phyloP scores from a whole-genome alignment of 139 green algal species.

The Helicosporidium sp. region DNA sequence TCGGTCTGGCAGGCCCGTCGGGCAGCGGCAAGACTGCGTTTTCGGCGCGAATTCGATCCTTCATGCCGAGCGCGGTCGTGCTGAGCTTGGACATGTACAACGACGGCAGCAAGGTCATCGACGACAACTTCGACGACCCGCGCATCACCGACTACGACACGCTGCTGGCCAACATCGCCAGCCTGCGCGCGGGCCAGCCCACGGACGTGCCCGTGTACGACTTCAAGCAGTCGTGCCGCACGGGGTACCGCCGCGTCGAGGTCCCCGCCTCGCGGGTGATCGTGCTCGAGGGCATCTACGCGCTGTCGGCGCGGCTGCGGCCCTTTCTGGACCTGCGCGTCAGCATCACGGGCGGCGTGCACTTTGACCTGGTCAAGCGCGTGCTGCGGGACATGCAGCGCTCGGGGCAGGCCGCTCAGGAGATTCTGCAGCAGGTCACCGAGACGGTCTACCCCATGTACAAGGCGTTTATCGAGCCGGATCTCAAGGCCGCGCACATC shows the following conservation, averaged over 20 bases:
- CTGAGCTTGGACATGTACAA: conserved; percentile 98
- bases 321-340: conserved; percentile 68
- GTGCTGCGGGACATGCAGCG: conserved; percentile 86
- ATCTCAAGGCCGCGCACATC: conserved; percentile 76
- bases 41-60: conserved; percentile 59
- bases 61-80: conserved; percentile 66
- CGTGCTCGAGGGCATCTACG: conserved; percentile 92
- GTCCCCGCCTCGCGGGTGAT: conserved; percentile 54
- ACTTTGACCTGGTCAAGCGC: conserved; percentile 94
- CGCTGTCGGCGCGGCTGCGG: conserved; percentile 43
- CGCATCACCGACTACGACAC: conserved; percentile 84
- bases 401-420: conserved; percentile 66
- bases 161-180: conserved; percentile 66
- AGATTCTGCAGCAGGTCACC: conserved; percentile 87
- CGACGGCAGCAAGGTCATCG: conserved; percentile 64
- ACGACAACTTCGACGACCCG: conserved; percentile 88
- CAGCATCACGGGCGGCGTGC: conserved; percentile 76
- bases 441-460: conserved; percentile 95
- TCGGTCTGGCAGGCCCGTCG: conserved; percentile 75
- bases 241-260: conserved; percentile 49
- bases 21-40: conserved; percentile 90
- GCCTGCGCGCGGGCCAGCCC: conserved; percentile 47
- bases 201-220: conserved; percentile 80
- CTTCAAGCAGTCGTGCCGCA: conserved; percentile 65
- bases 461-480: conserved; percentile 94